Base-by-base conservation (phyloP, 306 rosid genomes). In the Quercus rubra region DNA sequence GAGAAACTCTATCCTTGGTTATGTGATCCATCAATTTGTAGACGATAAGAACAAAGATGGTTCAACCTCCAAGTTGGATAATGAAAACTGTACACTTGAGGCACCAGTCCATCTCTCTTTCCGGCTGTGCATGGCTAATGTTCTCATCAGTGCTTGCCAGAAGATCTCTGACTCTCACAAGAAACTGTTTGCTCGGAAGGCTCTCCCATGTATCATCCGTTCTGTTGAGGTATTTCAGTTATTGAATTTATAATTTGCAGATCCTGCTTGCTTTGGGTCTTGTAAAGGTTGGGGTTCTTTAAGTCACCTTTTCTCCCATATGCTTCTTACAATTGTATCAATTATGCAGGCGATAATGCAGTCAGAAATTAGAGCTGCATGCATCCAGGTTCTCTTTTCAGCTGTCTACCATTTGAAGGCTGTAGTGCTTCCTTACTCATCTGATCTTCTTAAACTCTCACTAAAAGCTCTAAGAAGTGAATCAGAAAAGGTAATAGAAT, bases 61-160 rank as follows among this genome's bases (percentile, higher is more conserved):
- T 70, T 52, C 83, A 64, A 74, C 74, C 58, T 62, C 89, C 9
- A 75, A 83, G 76, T 46, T 70, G 55, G 87, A 61, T 31, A 63
- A 61, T 76, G 81, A 38, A 78, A 74, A 71, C 73, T 64, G 70
- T 68, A 68, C 41, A 19, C 38, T 54, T 74, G 79, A 64, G 35
- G 80, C 63, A 21, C 79, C 88, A 43, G 28, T 79, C 79, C 83
- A 91, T 75, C 88, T 92, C 62, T 41, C 94, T 43, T 91, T 88
- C 75, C 80, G 83, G 55, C 73, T 92, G 69, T 94, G 97, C 91
- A 90, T 94, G 97, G 97, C 95, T 18, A 94, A 92, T 91, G 99
- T 89, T 80, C 90, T 94, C 66, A 92, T 91, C 83, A 94, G 97
- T 76, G 87, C 94, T 74, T 88, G 93, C 82, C 97, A 94, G 82